phyloP scores from a whole-genome alignment of 495 filamentous ascomycete species.

The Xylaria palmicola region DNA sequence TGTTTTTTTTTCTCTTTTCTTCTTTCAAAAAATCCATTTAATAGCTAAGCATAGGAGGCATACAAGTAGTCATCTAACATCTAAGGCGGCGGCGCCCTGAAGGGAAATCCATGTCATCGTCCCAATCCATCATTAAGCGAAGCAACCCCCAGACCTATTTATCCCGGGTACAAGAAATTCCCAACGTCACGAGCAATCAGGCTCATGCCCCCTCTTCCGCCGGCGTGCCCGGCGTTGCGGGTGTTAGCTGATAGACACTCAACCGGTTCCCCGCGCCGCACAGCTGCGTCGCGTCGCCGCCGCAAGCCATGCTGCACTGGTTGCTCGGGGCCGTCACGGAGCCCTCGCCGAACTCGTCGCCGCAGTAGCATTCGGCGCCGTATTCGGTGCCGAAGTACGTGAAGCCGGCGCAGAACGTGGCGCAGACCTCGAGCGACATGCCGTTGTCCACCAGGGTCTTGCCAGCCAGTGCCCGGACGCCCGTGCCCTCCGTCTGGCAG shows the following conservation, averaged over 20 bases:
- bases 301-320: conserved; percentile 45
- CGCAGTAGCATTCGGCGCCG: conserved; percentile 43
- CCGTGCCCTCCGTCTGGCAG: conserved; percentile 27
- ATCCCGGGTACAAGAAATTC: conserved; percentile 3
- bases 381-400: conserved; percentile 40
- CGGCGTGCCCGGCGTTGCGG: neutral
- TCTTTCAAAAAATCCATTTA: too few species aligned
- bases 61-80: neutral
- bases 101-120: neutral
- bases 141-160: neutral
- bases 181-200: neutral
- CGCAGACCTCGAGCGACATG: conserved; percentile 36
- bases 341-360: conserved; percentile 31
- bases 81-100: neutral
- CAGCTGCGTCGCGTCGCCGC: conserved; percentile 37
- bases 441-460: conserved; percentile 16
- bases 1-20: too few species aligned
- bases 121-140: conserved; percentile 2
- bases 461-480: conserved; percentile 24
- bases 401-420: conserved; percentile 30
- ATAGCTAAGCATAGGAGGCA: neutral
- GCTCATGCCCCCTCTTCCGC: conserved; percentile 14
- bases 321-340: conserved; percentile 24
- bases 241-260: conserved; percentile 33
- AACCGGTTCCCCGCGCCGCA: conserved; percentile 47